These are phyloP conservation scores for Acidomyces sp. DNA, from an alignment of 495 filamentous ascomycete genomes.

Conservation along the genomic window DNA sequence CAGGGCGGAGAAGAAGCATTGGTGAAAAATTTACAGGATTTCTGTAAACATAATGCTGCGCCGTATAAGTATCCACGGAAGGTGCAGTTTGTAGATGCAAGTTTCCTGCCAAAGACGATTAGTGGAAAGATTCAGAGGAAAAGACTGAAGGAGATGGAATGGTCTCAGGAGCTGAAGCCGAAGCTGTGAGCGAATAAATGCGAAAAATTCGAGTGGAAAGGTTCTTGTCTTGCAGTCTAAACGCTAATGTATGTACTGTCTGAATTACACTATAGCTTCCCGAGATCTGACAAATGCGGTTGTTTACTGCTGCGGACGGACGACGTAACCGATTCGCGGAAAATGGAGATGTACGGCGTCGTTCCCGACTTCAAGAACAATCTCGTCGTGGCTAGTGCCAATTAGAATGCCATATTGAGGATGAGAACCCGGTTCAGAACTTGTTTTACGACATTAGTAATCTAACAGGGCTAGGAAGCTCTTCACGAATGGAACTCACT, in stretches of 20 bases:
- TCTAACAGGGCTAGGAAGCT: neutral
- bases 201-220: too few relatives aligned
- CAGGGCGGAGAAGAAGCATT: constrained; percentile 1
- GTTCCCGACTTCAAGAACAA: constrained; percentile 17
- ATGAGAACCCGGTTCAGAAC: constrained; percentile 15
- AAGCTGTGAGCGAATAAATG: constrained; percentile 1
- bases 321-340: constrained; percentile 16
- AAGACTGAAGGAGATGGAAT: constrained; percentile 17
- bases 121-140: constrained; percentile 17
- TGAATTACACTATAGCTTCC: too few relatives aligned
- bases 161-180: neutral
- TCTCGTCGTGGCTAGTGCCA: constrained; percentile 10
- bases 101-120: constrained; percentile 21
- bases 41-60: constrained; percentile 19
- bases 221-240: too few relatives aligned
- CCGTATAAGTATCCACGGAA: constrained; percentile 21
- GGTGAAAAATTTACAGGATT: constrained; percentile 17
- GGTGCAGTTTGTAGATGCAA: constrained; percentile 18
- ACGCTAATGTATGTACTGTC: too few relatives aligned
- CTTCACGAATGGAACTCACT: constrained; percentile 10
- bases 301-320: constrained; percentile 3
- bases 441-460: neutral
- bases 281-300: neutral
- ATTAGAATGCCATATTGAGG: constrained; percentile 19
- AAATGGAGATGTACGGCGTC: constrained; percentile 19